A percentile compares a stretch with the other conserved stretches of the same genome.
phyloP scores from a whole-genome alignment of 2,329 filamentous ascomycete genomes.

The Paecilomyces niveus region DNA sequence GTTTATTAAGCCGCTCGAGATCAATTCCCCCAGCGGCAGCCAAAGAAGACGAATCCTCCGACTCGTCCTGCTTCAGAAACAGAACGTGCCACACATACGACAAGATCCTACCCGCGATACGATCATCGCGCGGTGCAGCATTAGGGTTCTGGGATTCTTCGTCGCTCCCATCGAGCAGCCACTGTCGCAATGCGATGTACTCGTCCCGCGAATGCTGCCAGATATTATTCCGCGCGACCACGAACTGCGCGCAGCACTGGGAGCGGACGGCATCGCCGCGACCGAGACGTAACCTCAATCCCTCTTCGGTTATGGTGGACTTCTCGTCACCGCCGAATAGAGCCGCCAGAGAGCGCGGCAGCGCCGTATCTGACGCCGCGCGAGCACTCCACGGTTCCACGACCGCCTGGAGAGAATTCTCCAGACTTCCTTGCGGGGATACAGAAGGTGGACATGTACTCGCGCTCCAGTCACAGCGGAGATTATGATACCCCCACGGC shows the following conservation, averaged over 20 bases:
- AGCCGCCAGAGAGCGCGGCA: slow-evolving; percentile 26
- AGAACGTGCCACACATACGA: slow-evolving; percentile 46
- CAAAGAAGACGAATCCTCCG: neutral
- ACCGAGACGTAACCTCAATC: slow-evolving; percentile 24
- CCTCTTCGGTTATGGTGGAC: slow-evolving; percentile 16
- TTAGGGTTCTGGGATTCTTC: slow-evolving; percentile 6
- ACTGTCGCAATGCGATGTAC: slow-evolving; percentile 47
- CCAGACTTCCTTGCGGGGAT: slow-evolving; percentile 35
- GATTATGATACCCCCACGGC: slow-evolving; percentile 40
- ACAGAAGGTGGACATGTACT: slow-evolving; percentile 31
- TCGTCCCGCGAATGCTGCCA: slow-evolving; percentile 44
- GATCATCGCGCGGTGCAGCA: slow-evolving; percentile 36
- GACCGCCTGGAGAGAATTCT: slow-evolving; percentile 30
- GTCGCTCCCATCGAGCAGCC: slow-evolving; percentile 40
- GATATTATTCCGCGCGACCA: slow-evolving; percentile 42
- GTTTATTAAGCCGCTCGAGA: slow-evolving; percentile 29
- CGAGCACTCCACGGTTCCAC: slow-evolving; percentile 39
- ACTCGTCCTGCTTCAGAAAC: slow-evolving; percentile 26
- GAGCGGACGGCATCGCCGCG: slow-evolving; percentile 37
- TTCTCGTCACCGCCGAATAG: slow-evolving; percentile 33
- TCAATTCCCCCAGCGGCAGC: slow-evolving; percentile 17
- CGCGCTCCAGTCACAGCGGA: slow-evolving; percentile 45
- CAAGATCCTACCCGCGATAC: slow-evolving; percentile 39
- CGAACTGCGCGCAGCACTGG: slow-evolving; percentile 53
- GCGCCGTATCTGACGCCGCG: slow-evolving; percentile 29